Conservation (phyloP, 2,329 filamentous ascomycete genomes). For the Aspergillus fructus region DNA sequence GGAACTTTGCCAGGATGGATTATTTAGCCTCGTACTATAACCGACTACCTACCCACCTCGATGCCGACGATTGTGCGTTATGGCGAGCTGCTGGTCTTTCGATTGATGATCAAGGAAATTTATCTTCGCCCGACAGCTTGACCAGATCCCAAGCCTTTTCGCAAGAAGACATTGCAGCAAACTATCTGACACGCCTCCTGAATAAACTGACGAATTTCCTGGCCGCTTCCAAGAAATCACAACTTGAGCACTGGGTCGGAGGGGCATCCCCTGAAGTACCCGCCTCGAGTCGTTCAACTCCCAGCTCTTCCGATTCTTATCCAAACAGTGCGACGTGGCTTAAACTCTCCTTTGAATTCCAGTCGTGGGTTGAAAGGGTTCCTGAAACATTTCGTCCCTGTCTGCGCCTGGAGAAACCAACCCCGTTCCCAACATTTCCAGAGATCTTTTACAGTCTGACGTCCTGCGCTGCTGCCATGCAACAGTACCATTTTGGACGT, state of each 20-base stretch:
- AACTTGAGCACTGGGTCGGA: constrained; percentile 33
- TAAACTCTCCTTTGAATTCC: constrained; percentile 54
- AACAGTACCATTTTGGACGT: constrained; percentile 64
- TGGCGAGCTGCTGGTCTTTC: constrained; percentile 63
- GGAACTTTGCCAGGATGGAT: constrained; percentile 64
- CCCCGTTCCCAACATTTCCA: constrained; percentile 41
- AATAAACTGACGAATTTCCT: constrained; percentile 65
- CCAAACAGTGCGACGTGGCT: constrained; percentile 53
- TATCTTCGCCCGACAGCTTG: constrained; percentile 36
- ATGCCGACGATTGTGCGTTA: constrained; percentile 56
- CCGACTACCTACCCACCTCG: constrained; percentile 56
- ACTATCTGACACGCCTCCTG: constrained; percentile 62
- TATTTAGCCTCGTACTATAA: constrained; percentile 63
- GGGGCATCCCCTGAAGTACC: constrained; percentile 38
- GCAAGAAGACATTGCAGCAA: constrained; percentile 60
- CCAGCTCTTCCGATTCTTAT: constrained; percentile 38
- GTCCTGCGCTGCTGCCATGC: constrained; percentile 63
- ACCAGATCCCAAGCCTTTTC: constrained; percentile 34
- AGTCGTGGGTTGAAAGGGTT: constrained; percentile 57
- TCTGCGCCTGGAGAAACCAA: constrained; percentile 46
- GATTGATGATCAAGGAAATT: constrained; percentile 50
- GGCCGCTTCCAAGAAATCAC: constrained; percentile 55
- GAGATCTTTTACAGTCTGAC: constrained; percentile 62
- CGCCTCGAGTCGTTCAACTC: constrained; percentile 35
- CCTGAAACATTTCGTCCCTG: constrained; percentile 59